Conservation (phyloP, 495 filamentous ascomycete species). For the Jackrogersella minutella region DNA sequence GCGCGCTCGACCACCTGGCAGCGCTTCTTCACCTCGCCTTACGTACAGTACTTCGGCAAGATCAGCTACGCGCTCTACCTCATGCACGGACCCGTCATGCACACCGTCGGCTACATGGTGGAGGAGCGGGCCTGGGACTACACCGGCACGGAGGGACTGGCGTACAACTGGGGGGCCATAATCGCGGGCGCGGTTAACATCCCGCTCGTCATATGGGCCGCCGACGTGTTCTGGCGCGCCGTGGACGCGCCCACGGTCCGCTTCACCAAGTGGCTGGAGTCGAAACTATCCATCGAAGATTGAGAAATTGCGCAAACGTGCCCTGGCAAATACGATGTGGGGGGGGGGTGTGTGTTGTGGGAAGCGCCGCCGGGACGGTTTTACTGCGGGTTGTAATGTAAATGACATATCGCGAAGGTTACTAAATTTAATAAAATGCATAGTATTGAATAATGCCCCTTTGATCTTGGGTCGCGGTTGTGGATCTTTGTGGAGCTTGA, state of each 20-base stretch:
- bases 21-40: slow-evolving; percentile 44
- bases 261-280: slow-evolving; percentile 56
- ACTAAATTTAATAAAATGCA: slow-evolving; percentile 13
- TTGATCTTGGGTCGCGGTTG: no score
- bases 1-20: slow-evolving; percentile 48
- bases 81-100: slow-evolving; percentile 60
- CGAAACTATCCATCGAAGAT: slow-evolving; percentile 29
- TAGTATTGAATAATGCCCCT: neutral
- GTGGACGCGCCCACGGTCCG: slow-evolving; percentile 56
- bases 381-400: slow-evolving; percentile 10
- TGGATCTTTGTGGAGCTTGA: no score
- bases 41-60: slow-evolving; percentile 57
- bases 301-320: no score
- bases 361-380: slow-evolving; percentile 12
- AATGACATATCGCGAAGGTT: slow-evolving; percentile 2
- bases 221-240: slow-evolving; percentile 56
- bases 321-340: no score
- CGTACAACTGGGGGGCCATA: slow-evolving; percentile 47
- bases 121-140: slow-evolving; percentile 46
- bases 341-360: no score
- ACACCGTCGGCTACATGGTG: slow-evolving; percentile 53
- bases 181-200: slow-evolving; percentile 48
- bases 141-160: slow-evolving; percentile 46
- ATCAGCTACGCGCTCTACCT: slow-evolving; percentile 63
- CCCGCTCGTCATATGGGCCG: slow-evolving; percentile 52